Evolutionary conservation across 2,329 filamentous ascomycete species (phyloP), one percentile per base, ranked within the genome.

Genomic region (Xylariaceae sp.): DNA sequence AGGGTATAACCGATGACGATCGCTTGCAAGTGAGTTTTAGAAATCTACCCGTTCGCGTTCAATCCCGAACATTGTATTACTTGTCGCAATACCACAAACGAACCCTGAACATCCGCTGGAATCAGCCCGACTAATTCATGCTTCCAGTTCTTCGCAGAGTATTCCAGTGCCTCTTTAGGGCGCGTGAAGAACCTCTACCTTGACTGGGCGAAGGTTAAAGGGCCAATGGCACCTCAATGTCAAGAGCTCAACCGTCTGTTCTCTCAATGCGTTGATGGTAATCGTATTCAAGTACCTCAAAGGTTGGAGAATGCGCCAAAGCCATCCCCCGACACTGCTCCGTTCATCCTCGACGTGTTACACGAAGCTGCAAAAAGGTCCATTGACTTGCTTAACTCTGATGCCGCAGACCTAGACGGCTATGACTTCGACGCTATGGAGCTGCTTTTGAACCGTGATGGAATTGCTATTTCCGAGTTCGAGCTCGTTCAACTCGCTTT

Each of bases 261-360:
- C 21, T 53, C 51, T 7, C 51, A 49, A 49, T 49, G 45, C 13
- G 51, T 53, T 8, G 51, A 53, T 45, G 51, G 51, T n/a, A 53
- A 53, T 40, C 40, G 40, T 19, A 45, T 53, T 8, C 34, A 49
- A 41, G 18, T 53, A 15, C 51, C 51, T 40, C 40, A 41, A 13
- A 48, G 16, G 15, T 34, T 53, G 13, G 51, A 53, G n/a, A 49
- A 39, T 7, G 6, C 34, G 13, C 51, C 51, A 39, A 15, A 18
- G 2, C 40, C 41, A 19, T 18, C 51, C 13, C 1, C n/a, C 16
- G 18, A 49, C 13, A 19, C n/a, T 15, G 3, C 9, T 15, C 39
- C 44, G 15, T 53, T 53, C 40, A 49, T 53, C 12, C 40, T 53
- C 16, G 51, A 53, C 18, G 8, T 45, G 9, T 32, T 53, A n/a